phyloP scores from a whole-genome alignment of 164 flowering plant genomes.

The Annona cherimola region DNA sequence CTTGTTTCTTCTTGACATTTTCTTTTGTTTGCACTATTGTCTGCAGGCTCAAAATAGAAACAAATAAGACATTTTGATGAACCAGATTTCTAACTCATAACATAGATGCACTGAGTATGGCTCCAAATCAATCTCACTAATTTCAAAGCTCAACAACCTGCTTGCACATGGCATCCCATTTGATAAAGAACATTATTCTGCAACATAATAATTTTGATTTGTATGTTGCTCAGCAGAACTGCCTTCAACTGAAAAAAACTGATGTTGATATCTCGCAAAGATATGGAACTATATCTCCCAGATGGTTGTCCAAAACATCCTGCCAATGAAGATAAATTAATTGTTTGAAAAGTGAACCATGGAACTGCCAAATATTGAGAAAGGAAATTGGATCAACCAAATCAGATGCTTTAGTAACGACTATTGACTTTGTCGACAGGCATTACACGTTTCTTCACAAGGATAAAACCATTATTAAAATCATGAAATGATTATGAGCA shows the following conservation, averaged over 20 bases:
- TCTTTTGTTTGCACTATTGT: slow-evolving; percentile 77
- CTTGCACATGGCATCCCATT: too few relatives aligned
- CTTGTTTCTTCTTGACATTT: slow-evolving; percentile 91
- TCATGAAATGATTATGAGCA: background rate
- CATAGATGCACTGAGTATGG: slow-evolving; percentile 6
- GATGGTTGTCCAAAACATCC: slow-evolving; percentile 31
- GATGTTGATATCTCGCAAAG: slow-evolving; percentile 31
- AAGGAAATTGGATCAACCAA: background rate
- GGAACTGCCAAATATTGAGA: background rate
- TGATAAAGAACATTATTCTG: slow-evolving; percentile 31
- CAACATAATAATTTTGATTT: slow-evolving; percentile 29
- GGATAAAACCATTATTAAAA: background rate
- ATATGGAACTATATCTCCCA: slow-evolving; percentile 22
- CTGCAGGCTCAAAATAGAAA: slow-evolving; percentile 33
- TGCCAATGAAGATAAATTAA: slow-evolving; percentile 21
- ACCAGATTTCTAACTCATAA: background rate
- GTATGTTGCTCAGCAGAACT: slow-evolving; percentile 24
- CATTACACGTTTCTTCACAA: background rate
- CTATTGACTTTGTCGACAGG: too few relatives aligned
- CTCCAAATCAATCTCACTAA: slow-evolving; percentile 42
- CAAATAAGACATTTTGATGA: too few relatives aligned
- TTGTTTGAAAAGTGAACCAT: background rate
- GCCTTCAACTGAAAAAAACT: slow-evolving; percentile 42
- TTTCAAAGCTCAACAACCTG: slow-evolving; percentile 57
- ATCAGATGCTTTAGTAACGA: too few relatives aligned